These are phyloP conservation scores for Collybia sp. DNA, from an alignment of 768 basidiomycete species.

Conservation along the genomic window DNA sequence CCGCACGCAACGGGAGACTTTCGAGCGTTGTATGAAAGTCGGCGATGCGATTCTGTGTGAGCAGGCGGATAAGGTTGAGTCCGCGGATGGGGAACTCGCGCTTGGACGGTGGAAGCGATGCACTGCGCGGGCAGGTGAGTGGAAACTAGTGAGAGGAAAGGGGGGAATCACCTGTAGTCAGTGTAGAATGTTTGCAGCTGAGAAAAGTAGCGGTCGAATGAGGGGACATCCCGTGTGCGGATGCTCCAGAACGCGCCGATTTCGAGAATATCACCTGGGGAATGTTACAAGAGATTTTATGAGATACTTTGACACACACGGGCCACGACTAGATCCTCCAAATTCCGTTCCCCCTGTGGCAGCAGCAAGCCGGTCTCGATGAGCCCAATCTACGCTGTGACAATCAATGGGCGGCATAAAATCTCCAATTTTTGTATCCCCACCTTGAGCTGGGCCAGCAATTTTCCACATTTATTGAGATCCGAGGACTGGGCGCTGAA, in stretches of 20 bases:
- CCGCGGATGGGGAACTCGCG: constrained; percentile 88
- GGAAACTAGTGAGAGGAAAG: not conserved
- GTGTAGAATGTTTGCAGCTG: constrained; percentile 89
- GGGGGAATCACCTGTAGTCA: constrained; percentile 57
- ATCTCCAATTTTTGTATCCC: not conserved
- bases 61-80: constrained; percentile 89
- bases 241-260: constrained; percentile 95
- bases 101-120: constrained; percentile 74
- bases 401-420: not conserved
- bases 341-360: constrained; percentile 59
- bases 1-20: constrained; percentile 70
- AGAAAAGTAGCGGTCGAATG: constrained; percentile 93
- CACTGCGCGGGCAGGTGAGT: constrained; percentile 30
- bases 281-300: not conserved
- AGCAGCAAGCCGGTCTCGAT: constrained; percentile 74
- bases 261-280: constrained; percentile 86
- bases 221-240: constrained; percentile 80
- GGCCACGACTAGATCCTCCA: constrained; percentile 66
- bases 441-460: constrained; percentile 78
- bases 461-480: constrained; percentile 56
- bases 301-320: constrained; percentile 35
- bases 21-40: constrained; percentile 98
- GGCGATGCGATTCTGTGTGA: constrained; percentile 94
- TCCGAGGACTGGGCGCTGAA: constrained; percentile 66
- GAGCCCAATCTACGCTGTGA: constrained; percentile 55